Conservation (phyloP, 2,329 filamentous ascomycete genomes). For the Drechslerella stenobrocha region DNA sequence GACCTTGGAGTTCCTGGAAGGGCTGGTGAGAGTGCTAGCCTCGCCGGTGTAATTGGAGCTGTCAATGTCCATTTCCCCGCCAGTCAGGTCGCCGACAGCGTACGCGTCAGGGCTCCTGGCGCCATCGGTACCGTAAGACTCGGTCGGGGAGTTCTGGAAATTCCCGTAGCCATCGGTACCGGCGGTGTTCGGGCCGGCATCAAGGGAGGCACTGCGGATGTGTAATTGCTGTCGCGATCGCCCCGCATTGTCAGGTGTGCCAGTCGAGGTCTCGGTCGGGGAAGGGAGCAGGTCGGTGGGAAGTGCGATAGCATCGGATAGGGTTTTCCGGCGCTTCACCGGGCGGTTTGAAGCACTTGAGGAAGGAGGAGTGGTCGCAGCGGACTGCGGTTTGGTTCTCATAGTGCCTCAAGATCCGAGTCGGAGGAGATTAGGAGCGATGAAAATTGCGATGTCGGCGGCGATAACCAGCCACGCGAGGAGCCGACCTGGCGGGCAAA, state of each 20-base stretch:
- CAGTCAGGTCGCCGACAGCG: constrained; percentile 29
- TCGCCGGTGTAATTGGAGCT: constrained; percentile 32
- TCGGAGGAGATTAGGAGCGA: constrained; percentile 39
- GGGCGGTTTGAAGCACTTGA: constrained; percentile 45
- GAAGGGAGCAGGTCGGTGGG: constrained; percentile 37
- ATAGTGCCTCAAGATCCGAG: constrained; percentile 45
- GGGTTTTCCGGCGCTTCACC: constrained; percentile 47
- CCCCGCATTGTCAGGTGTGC: constrained; percentile 46
- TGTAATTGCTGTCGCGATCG: constrained; percentile 24
- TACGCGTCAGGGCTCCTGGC: constrained; percentile 37
- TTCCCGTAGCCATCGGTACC: constrained; percentile 38
- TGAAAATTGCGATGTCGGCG: constrained; percentile 49
- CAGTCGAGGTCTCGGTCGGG: constrained; percentile 31
- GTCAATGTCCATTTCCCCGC: constrained; percentile 43
- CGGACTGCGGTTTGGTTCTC: constrained; percentile 46
- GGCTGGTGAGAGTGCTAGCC: constrained; percentile 34
- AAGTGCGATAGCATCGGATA: constrained; percentile 33
- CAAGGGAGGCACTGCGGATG: constrained; percentile 40
- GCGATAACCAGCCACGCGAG: constrained; percentile 25
- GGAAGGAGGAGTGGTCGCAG: constrained; percentile 45
- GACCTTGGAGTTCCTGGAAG: constrained; percentile 43
- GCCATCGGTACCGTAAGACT: constrained; percentile 46
- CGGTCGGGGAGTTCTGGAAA: constrained; percentile 45
- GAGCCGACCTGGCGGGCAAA: constrained; percentile 22
- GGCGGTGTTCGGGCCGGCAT: constrained; percentile 19